phyloP scores from a whole-genome alignment of 495 filamentous ascomycete species.

The Penicillium bialowiezense region DNA sequence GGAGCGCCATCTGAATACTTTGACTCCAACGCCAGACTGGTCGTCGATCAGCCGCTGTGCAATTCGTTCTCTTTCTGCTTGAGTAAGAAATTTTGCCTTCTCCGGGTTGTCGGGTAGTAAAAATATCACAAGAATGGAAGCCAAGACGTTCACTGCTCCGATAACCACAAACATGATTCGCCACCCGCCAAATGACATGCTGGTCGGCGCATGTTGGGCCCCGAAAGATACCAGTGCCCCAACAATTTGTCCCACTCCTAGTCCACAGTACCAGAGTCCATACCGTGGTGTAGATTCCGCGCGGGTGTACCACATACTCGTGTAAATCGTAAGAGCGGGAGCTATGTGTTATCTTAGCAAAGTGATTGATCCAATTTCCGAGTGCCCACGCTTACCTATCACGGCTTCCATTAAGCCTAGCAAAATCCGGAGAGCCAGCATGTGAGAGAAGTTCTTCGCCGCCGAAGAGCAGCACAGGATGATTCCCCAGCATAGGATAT shows the following conservation, averaged over 20 bases:
- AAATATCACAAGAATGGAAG: conserved; percentile 48
- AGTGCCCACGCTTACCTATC: conserved; percentile 37
- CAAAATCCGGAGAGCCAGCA: conserved; percentile 53
- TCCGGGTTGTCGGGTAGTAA: conserved; percentile 51
- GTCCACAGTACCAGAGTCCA: conserved; percentile 63
- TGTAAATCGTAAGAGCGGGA: conserved; percentile 51
- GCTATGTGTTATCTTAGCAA: too few species aligned
- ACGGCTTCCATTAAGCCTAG: conserved; percentile 64
- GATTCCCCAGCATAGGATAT: conserved; percentile 58
- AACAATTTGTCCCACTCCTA: conserved; percentile 61
- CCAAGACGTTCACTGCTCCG: conserved; percentile 54
- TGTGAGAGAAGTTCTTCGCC: conserved; percentile 44
- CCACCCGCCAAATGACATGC: conserved; percentile 50
- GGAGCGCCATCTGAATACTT: conserved; percentile 33
- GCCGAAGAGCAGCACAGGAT: conserved; percentile 56
- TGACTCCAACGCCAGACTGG: conserved; percentile 48
- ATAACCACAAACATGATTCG: conserved; percentile 62
- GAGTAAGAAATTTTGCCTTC: conserved; percentile 51
- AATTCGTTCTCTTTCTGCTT: conserved; percentile 41
- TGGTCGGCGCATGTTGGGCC: conserved; percentile 52
- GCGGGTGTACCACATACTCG: conserved; percentile 60
- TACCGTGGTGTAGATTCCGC: conserved; percentile 61
- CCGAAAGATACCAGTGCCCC: conserved; percentile 60
- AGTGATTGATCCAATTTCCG: background rate
- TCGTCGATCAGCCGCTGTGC: conserved; percentile 40